Percentiles rank a stretch among this genome's conserved stretches.
phyloP scores from a whole-genome alignment of 2,329 filamentous ascomycete genomes.

The Cladorrhinum sp. region DNA sequence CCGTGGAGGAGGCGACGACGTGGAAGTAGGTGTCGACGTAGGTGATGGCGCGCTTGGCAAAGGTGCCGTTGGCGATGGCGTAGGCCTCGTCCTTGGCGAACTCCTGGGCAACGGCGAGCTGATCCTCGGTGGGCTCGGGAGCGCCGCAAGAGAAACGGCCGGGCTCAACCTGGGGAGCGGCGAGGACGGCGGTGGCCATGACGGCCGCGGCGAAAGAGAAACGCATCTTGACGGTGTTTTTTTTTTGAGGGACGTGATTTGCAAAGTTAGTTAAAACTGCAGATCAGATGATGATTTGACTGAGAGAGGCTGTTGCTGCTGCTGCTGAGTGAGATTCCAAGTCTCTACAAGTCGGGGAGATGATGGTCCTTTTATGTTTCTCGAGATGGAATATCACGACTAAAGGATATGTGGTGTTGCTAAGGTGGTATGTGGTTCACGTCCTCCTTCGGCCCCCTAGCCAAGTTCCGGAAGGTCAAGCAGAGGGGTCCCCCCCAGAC shows the following conservation, averaged over 20 bases:
- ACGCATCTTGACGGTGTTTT: constrained; percentile 17
- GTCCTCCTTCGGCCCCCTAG: background rate
- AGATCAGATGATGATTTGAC: background rate
- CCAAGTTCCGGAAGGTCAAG: constrained; percentile 19
- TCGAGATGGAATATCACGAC: no score
- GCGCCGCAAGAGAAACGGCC: constrained; percentile 28
- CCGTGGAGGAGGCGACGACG: constrained; percentile 30
- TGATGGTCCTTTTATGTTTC: constrained; percentile 5
- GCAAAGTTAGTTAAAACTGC: background rate
- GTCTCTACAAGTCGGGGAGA: background rate
- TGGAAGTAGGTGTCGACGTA: constrained; percentile 36
- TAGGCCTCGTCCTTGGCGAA: constrained; percentile 27
- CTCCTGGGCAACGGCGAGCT: constrained; percentile 24
- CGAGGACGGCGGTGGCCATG: constrained; percentile 21
- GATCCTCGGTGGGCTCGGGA: constrained; percentile 27
- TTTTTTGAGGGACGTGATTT: background rate
- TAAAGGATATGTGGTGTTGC: no score
- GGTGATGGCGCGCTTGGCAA: constrained; percentile 24
- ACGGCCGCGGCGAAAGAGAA: constrained; percentile 19
- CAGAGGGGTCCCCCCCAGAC: background rate
- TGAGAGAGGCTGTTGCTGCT: constrained; percentile 9
- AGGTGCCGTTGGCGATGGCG: constrained; percentile 11
- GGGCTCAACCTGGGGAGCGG: constrained; percentile 6
- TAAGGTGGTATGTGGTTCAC: background rate
- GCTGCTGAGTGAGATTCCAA: background rate